Percentiles rank a stretch among this genome's conserved stretches.
Evolutionary conservation across 1,284 basidiomycete genomes (phyloP).

Genomic region (Singerocomus inundabilis): DNA sequence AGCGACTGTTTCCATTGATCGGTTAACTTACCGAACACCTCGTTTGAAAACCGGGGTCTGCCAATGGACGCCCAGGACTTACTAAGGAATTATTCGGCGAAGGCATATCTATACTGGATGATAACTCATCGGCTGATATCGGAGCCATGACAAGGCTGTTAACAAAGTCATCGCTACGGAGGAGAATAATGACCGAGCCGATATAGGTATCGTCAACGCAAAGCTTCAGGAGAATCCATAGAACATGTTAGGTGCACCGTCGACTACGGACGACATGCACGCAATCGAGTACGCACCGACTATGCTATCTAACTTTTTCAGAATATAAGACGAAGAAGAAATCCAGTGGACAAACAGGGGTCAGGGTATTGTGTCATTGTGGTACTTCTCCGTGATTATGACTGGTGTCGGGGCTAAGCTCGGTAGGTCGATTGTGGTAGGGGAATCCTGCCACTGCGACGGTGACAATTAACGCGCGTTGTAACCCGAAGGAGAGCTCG

Average conservation of each 20-base stretch:
- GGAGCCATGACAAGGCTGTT: constrained; percentile 3
- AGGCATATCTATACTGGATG: neutral
- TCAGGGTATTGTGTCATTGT: neutral
- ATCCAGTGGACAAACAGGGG: neutral
- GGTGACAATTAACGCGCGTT: constrained; percentile 2
- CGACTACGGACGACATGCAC: constrained; percentile 6
- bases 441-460: neutral
- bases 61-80: constrained; percentile 5
- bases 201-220: neutral
- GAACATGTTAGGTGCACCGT: constrained; percentile 2
- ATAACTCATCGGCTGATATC: constrained; percentile 4
- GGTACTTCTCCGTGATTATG: neutral
- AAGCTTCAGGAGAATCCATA: neutral
- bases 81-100: neutral
- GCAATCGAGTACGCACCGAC: neutral
- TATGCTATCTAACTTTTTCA: neutral
- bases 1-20: constrained; percentile 1
- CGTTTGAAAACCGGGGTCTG: constrained; percentile 28
- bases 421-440: constrained; percentile 5
- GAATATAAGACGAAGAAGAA: neutral
- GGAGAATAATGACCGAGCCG: constrained; percentile 1
- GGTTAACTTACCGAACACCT: constrained; percentile 19
- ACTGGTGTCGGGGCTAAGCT: constrained; percentile 6
- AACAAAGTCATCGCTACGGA: neutral
- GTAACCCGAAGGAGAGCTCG: constrained; percentile 2